Base-by-base conservation (phyloP, 805 yeast genomes). In the Zygoascus flipseniorum region DNA sequence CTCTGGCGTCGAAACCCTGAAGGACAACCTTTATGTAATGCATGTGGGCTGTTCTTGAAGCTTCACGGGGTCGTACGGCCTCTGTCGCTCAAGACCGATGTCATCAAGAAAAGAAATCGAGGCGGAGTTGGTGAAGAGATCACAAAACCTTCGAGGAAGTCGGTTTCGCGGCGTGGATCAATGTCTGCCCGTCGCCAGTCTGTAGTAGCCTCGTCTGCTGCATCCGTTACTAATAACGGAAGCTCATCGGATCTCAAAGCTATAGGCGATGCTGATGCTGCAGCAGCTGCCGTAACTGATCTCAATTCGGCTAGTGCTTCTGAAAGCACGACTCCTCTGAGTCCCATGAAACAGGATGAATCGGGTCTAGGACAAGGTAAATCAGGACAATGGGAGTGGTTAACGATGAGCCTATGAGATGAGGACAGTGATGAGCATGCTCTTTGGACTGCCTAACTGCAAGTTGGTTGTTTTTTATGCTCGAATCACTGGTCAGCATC, bases 21-120 rank as follows among this genome's bases (percentile, higher is more conserved):
- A 55, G 97, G 97, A 1, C 85, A 87, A 63, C 95, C 97, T 0
- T 72, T 92, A 55, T 92, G 98, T 71, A 92, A 92, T 68, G 98
- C 99, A 0, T 92, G 99, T 72, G 99, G 98, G 0, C 73, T 92
- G 56, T 92, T 92, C 62, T 77, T 87, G 63, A 92, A 92, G 68
- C 73, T 92, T 23, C 98, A 92, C 64, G 98, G 97, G n/a, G 92
- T 89, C 2, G 95, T 88, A 57, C 75, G 98, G 54, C 99, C 99
- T 0, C 73, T 92, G 50, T 85, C 95, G 13, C 73, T 90, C 62
- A 90, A 89, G 65, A 86, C 97, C 0, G 97, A 90, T 66, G 93
- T 90, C 1, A 90, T 92, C 53, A 89, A 89, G 68, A 88, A 89
- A 69, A 78, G 99, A 61, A 96, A 90, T 68, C 76, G 97, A 46